phyloP scores from a whole-genome alignment of 148 eudicot genomes.

The Chenopodium formosanum region DNA sequence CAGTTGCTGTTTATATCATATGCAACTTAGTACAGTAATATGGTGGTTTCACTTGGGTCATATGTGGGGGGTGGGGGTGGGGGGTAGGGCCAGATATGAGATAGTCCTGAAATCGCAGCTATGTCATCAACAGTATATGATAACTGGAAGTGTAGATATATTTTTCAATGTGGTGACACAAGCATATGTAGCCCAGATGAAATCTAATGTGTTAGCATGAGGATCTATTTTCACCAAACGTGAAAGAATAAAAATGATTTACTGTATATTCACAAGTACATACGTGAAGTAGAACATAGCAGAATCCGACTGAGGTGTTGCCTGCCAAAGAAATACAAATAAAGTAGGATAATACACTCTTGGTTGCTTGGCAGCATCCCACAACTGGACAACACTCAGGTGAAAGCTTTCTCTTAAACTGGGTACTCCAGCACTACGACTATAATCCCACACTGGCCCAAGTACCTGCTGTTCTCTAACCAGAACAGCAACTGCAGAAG shows the following conservation, averaged over 20 bases:
- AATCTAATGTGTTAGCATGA: not conserved
- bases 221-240: not conserved
- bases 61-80: not conserved
- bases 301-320: slow-evolving; percentile 96
- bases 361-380: slow-evolving; percentile 82
- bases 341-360: slow-evolving; percentile 88
- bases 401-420: slow-evolving; percentile 53
- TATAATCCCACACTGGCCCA: slow-evolving; percentile 47
- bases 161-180: not conserved
- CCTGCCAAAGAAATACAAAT: slow-evolving; percentile 96
- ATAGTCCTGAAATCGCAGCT: not conserved
- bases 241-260: not conserved
- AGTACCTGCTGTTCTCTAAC: slow-evolving; percentile 69
- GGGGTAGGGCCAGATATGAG: not conserved
- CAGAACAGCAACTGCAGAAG: slow-evolving; percentile 92
- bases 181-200: not conserved
- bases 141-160: no score
- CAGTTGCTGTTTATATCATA: not conserved
- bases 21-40: not conserved
- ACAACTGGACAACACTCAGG: slow-evolving; percentile 54
- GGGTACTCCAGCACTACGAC: slow-evolving; percentile 28
- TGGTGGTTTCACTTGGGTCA: not conserved
- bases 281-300: slow-evolving; percentile 97
- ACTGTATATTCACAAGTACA: slow-evolving; percentile 25
- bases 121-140: not conserved